Evolutionary conservation across 2,329 filamentous ascomycete species (phyloP).

Genomic region (Xylaria sp.): DNA sequence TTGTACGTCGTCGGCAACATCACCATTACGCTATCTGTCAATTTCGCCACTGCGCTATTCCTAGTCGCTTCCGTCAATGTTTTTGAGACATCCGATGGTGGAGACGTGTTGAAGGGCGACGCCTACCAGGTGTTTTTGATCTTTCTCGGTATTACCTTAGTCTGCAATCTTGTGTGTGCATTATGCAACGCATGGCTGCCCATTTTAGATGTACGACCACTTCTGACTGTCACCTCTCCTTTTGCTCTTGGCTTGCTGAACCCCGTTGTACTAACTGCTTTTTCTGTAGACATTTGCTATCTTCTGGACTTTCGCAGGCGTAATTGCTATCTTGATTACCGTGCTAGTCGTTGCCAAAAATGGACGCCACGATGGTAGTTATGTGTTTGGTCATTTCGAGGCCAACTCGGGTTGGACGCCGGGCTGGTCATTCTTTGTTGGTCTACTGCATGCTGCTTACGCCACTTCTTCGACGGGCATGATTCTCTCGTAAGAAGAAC

Average conservation of each 20-base stretch:
- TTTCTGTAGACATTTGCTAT: constrained; percentile 71
- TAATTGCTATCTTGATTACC: constrained; percentile 71
- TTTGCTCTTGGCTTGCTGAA: not conserved
- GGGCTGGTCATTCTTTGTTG: constrained; percentile 79
- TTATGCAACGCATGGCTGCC: constrained; percentile 75
- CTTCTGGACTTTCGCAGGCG: constrained; percentile 78
- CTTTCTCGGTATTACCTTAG: constrained; percentile 74
- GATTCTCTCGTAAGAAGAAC: constrained; percentile 75
- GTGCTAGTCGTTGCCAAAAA: constrained; percentile 74
- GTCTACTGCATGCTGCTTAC: constrained; percentile 77
- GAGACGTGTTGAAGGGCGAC: constrained; percentile 58
- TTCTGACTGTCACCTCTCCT: not conserved
- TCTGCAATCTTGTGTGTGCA: constrained; percentile 72
- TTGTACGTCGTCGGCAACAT: constrained; percentile 82
- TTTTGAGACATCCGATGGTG: constrained; percentile 58
- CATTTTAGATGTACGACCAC: constrained; percentile 70
- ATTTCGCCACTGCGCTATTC: constrained; percentile 79
- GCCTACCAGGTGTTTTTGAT: constrained; percentile 76
- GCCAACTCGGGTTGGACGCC: constrained; percentile 73
- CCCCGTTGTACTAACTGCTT: constrained; percentile 8
- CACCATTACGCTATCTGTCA: constrained; percentile 84
- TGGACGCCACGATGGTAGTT: constrained; percentile 70
- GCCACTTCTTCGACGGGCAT: constrained; percentile 81
- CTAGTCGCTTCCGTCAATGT: constrained; percentile 66
- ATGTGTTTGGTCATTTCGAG: constrained; percentile 76